A percentile compares a stretch with the other conserved stretches of the same genome.
Evolutionary conservation across 345 rosid species (phyloP).

Genomic region (Euphorbia tirucalli): DNA sequence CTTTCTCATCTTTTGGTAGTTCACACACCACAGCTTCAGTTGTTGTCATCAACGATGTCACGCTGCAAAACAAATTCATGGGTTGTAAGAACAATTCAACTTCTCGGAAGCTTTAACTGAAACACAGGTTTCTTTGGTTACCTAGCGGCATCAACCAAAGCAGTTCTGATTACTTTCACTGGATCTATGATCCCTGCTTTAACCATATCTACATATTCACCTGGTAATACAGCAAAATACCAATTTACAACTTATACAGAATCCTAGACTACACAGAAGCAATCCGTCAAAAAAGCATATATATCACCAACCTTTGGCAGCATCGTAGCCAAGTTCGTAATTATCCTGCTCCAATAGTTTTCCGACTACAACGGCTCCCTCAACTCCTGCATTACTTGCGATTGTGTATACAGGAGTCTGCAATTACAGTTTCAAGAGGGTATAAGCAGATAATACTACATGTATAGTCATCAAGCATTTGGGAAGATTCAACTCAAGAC

Average conservation of each 20-base stretch:
- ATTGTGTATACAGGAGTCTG: conserved; percentile 86
- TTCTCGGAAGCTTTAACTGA: neutral
- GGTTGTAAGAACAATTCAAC: too few relatives aligned
- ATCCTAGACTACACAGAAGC: neutral
- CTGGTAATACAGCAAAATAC: conserved; percentile 30
- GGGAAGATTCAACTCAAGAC: neutral
- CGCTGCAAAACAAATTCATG: conserved; percentile 39
- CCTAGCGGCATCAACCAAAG: conserved; percentile 96
- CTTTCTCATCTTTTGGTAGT: conserved; percentile 79
- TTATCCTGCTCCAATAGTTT: conserved; percentile 89
- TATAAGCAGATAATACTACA: neutral
- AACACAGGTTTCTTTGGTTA: conserved; percentile 12
- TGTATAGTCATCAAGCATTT: neutral
- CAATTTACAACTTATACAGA: neutral
- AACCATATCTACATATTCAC: conserved; percentile 93
- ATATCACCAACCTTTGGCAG: conserved; percentile 73
- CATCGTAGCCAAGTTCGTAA: conserved; percentile 88
- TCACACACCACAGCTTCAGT: conserved; percentile 87
- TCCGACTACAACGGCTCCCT: conserved; percentile 94
- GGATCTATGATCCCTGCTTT: conserved; percentile 93
- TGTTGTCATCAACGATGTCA: conserved; percentile 87
- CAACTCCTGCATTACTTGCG: conserved; percentile 89
- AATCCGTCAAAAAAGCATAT: neutral
- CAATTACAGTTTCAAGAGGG: conserved; percentile 11
- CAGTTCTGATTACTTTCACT: conserved; percentile 91